phyloP scores from a whole-genome alignment of 805 yeast species.

The Cyberlindnera veronae region DNA sequence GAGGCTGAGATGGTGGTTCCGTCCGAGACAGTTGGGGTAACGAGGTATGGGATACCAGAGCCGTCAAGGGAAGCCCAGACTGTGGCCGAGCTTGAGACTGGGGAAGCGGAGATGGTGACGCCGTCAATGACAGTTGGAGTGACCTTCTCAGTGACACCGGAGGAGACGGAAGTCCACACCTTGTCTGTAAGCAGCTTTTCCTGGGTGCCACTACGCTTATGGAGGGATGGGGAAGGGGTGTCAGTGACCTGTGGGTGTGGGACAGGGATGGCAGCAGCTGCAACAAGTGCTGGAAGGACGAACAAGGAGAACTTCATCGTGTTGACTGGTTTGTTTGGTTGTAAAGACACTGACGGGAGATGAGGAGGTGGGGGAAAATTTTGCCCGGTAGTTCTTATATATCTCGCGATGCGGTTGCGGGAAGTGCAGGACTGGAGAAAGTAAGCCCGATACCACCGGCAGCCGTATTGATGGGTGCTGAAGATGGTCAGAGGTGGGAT shows the following conservation, averaged over 20 bases:
- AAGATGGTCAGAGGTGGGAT: too few species aligned
- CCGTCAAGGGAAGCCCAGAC: slow-evolving; percentile 42
- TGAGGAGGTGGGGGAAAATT: neutral
- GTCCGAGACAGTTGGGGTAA: slow-evolving; percentile 38
- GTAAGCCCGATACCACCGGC: slow-evolving; percentile 16
- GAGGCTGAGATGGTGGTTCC: slow-evolving; percentile 37
- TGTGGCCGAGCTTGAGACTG: slow-evolving; percentile 35
- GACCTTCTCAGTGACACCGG: slow-evolving; percentile 34
- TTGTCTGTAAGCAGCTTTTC: slow-evolving; percentile 24
- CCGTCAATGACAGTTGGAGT: slow-evolving; percentile 53
- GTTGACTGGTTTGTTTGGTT: neutral
- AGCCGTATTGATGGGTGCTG: too few species aligned
- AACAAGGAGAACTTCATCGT: slow-evolving; percentile 14
- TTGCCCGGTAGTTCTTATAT: neutral
- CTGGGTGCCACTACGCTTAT: slow-evolving; percentile 20
- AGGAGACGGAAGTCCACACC: slow-evolving; percentile 36
- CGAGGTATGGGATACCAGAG: slow-evolving; percentile 40
- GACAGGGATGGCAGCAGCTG: slow-evolving; percentile 28
- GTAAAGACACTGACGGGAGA: neutral
- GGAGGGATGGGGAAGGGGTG: slow-evolving; percentile 19
- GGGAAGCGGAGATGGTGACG: slow-evolving; percentile 40
- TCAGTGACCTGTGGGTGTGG: slow-evolving; percentile 23
- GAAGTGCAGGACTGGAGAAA: neutral
- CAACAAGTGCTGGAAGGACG: slow-evolving; percentile 15
- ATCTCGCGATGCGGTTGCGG: neutral